phyloP scores from a whole-genome alignment of 2,329 filamentous ascomycete species.

The Penicillium sp. region DNA sequence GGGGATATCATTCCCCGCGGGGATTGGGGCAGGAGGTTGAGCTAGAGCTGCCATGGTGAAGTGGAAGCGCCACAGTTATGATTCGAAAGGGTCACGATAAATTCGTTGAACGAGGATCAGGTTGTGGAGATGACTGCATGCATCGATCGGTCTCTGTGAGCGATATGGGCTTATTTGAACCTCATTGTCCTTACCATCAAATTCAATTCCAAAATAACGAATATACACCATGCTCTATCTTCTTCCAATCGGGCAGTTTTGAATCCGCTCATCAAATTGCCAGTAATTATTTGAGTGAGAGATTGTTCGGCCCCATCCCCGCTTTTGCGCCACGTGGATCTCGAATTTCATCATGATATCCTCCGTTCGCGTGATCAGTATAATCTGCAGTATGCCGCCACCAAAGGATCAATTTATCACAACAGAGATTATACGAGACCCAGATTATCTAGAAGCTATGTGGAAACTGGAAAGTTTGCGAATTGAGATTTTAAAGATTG shows the following conservation, averaged over 20 bases:
- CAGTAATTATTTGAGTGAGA: not conserved
- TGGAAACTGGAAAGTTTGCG: not conserved
- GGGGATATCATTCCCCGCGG: slow-evolving; percentile 9
- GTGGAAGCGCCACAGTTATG: not conserved
- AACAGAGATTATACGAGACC: not conserved
- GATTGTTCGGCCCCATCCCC: slow-evolving; percentile 7
- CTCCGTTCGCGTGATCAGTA: slow-evolving; percentile 28
- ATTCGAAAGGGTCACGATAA: not conserved
- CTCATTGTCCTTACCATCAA: not conserved
- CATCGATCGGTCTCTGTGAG: not conserved
- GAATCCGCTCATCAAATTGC: not conserved
- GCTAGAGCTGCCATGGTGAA: slow-evolving; percentile 7
- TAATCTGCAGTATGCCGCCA: not conserved
- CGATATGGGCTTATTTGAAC: not conserved
- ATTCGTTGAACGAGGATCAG: not conserved
- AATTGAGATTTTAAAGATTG: not conserved
- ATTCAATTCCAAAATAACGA: not conserved
- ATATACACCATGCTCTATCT: not conserved
- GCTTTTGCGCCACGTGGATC: slow-evolving; percentile 3
- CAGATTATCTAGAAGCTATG: not conserved
- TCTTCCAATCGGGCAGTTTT: not conserved
- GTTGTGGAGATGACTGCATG: not conserved
- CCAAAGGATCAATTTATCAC: not conserved
- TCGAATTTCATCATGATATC: slow-evolving; percentile 25
- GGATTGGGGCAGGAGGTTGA: not conserved